Evolutionary conservation across 306 rosid genomes (phyloP).

Genomic region (Malus sieversii): DNA sequence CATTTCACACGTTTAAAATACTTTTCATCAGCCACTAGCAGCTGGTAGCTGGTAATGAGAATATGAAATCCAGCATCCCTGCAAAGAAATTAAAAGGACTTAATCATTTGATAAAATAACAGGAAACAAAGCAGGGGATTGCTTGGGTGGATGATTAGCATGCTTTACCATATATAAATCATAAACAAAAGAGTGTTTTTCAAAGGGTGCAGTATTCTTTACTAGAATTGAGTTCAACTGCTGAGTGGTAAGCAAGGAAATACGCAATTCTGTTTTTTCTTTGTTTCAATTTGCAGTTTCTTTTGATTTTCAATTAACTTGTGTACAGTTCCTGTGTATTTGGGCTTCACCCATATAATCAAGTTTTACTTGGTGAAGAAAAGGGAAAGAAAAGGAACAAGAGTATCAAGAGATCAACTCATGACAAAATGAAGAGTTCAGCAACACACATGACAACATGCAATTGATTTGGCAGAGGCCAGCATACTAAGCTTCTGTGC

Average conservation of each 20-base stretch:
- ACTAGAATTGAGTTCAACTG: neutral
- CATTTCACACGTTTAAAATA: constrained; percentile 89
- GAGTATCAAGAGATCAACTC: neutral
- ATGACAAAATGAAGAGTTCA: neutral
- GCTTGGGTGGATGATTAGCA: neutral
- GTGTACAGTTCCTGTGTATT: neutral
- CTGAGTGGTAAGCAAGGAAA: neutral
- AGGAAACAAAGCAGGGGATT: neutral
- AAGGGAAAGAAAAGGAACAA: neutral
- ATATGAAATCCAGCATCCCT: constrained; percentile 97
- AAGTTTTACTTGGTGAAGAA: neutral
- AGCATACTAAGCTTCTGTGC: neutral
- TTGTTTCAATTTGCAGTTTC: neutral
- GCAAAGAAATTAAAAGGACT: constrained; percentile 5
- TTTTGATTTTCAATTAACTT: neutral
- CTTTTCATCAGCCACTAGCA: constrained; percentile 84
- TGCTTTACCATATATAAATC: neutral
- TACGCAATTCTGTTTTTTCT: neutral
- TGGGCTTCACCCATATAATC: neutral
- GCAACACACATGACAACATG: neutral
- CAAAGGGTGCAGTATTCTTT: neutral
- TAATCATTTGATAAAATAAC: neutral
- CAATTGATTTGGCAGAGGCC: neutral
- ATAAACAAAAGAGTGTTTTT: neutral
- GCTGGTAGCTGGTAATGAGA: constrained; percentile 93